phyloP scores from a whole-genome alignment of 2,329 filamentous ascomycete genomes.

The Penicillium hordei region DNA sequence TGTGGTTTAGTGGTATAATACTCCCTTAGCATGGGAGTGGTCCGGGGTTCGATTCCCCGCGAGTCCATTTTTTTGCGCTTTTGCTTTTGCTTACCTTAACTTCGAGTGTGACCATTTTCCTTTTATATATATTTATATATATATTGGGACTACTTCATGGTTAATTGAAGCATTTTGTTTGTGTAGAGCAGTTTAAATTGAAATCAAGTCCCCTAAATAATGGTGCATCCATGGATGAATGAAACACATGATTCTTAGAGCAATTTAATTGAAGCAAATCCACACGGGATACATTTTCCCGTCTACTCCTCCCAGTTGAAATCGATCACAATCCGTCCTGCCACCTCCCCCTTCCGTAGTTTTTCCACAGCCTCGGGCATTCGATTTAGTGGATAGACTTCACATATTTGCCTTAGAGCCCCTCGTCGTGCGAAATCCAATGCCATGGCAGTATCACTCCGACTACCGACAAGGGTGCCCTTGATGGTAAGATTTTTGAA shows the following conservation, averaged over 20 bases:
- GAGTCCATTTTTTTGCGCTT: conserved; percentile 38
- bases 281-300: not conserved
- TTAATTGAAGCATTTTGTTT: no score
- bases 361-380: conserved; percentile 55
- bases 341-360: conserved; percentile 51
- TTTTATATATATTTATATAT: not conserved
- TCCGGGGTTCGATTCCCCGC: conserved; percentile 51
- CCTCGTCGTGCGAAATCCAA: conserved; percentile 51
- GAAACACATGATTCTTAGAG: not conserved
- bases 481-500: conserved; percentile 30
- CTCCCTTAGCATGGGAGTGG: conserved; percentile 50
- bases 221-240: not conserved
- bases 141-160: no score
- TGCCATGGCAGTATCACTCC: conserved; percentile 35
- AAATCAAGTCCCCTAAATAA: not conserved
- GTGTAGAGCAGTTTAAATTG: not conserved
- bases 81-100: not conserved
- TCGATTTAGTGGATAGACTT: conserved; percentile 48
- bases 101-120: conserved; percentile 6
- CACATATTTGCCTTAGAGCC: conserved; percentile 51
- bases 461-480: conserved; percentile 34
- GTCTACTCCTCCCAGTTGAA: conserved; percentile 43
- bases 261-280: not conserved
- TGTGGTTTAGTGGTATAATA: conserved; percentile 51
- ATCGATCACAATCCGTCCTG: conserved; percentile 55